Evolutionary conservation across 345 rosid genomes (phyloP), one percentile per base, ranked within the genome.

Genomic region (Linum tenue): DNA sequence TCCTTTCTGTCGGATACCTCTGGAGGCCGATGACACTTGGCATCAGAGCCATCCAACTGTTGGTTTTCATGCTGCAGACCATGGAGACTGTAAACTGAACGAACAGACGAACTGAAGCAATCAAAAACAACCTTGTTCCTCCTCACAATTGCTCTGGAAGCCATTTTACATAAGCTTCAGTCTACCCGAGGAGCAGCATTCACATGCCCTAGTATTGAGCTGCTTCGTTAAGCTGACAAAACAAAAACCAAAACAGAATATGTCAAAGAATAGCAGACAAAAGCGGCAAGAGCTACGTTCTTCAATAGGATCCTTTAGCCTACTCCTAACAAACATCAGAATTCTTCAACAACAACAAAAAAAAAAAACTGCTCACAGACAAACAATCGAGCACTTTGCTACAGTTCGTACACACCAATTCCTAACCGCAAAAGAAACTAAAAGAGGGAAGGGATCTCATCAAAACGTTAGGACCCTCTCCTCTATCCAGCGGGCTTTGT

Each of bases 101-200:
- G 78, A 69, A 76, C 51, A 8, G 80, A 73, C 56, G 66, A 78
- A 67, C 64, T 62, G 57, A 83, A 58, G 73, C 83, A 76, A 80
- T 79, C 80, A 5, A 81, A 80, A 66, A 87, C 41, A 42, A 79
- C 16, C 59, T 65, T 73, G 69, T 62, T 85, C 77, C 88, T 84
- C 78, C 86, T 74, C 38, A 84, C 56, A 39, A 90, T 80, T 67
- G 90, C 88, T 78, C 86, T 84, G 40, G 90, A 81, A 59, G 90
- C 88, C 97, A 90, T 90, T 60, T 73, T 61, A 61, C 62, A 67
- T 56, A 57, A n/a, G 17, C 41, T 68, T n/a, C 61, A 72, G 64
- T 51, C 67, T 60, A 51, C 68, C 58, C 55, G 10, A 70, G 39
- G 66, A 64, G 17, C 69, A 70, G 37, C 69, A 67, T 42, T 63